Conservation (phyloP, 1,284 basidiomycete genomes). For the Ceratobasidium sp. region DNA sequence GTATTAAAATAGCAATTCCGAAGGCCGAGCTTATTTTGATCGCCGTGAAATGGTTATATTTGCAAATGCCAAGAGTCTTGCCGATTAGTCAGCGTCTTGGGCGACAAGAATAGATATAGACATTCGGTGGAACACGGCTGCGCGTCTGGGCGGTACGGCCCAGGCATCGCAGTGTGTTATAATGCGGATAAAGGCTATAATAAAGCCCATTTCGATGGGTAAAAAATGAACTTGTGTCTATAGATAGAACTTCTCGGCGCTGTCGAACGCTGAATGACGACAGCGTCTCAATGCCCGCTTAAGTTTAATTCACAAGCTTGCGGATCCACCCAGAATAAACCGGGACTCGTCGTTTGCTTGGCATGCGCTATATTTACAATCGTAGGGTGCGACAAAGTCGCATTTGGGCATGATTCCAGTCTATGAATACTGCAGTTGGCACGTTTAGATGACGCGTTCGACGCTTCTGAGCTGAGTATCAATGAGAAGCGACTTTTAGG, state of each 20-base stretch:
- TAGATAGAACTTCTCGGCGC: constrained; percentile 2
- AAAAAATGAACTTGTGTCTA: background rate
- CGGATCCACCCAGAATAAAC: constrained; percentile 9
- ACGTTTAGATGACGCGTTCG: background rate
- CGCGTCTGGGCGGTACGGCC: background rate
- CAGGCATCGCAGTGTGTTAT: background rate
- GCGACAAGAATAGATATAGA: constrained; percentile 15
- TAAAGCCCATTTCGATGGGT: background rate
- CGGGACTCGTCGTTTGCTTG: constrained; percentile 8
- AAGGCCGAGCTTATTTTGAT: constrained; percentile 27
- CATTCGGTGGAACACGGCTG: background rate
- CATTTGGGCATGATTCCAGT: background rate
- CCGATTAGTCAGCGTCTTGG: constrained; percentile 9
- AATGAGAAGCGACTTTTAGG: no score
- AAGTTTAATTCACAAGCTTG: background rate
- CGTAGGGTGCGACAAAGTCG: background rate
- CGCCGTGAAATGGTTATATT: background rate
- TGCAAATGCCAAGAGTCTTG: constrained; percentile 26
- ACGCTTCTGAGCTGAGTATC: no score
- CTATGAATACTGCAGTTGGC: background rate
- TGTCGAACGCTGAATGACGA: background rate
- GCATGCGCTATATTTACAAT: constrained; percentile 10
- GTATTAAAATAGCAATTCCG: background rate
- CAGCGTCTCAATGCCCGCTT: background rate
- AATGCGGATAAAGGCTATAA: background rate